phyloP scores from a whole-genome alignment of 2,329 filamentous ascomycete species.

The Microthyrium microscopicum region DNA sequence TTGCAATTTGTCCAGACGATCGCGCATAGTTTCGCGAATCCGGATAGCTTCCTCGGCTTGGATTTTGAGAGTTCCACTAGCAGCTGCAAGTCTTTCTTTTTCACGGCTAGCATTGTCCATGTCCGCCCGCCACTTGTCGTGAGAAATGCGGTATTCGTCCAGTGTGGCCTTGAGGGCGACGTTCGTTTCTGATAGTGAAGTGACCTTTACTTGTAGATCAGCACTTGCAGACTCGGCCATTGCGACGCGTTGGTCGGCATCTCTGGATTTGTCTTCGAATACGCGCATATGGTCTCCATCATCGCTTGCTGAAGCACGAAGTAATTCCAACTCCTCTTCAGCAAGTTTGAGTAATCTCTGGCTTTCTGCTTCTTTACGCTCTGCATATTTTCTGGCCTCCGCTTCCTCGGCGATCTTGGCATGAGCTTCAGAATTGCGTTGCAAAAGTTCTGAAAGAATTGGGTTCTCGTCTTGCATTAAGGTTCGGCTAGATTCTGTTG shows the following conservation, averaged over 20 bases:
- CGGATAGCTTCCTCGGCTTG: constrained; percentile 78
- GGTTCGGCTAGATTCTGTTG: too few species aligned
- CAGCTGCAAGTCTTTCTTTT: constrained; percentile 59
- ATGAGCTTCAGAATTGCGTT: constrained; percentile 18
- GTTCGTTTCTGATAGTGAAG: constrained; percentile 41
- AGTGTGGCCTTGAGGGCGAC: constrained; percentile 43
- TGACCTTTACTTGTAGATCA: constrained; percentile 33
- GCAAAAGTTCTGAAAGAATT: constrained; percentile 20
- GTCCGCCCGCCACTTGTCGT: constrained; percentile 41
- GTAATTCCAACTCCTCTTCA: constrained; percentile 30
- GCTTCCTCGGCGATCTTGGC: constrained; percentile 22
- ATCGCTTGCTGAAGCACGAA: constrained; percentile 26
- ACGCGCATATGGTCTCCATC: constrained; percentile 25
- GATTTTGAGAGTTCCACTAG: constrained; percentile 54
- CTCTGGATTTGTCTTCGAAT: constrained; percentile 14
- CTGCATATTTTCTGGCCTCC: constrained; percentile 24
- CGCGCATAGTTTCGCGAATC: constrained; percentile 67
- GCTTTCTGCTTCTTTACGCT: constrained; percentile 27
- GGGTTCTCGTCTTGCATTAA: constrained; percentile 15
- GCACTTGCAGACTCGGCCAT: constrained; percentile 21
- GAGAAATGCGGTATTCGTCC: constrained; percentile 46
- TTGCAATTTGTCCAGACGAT: constrained; percentile 72
- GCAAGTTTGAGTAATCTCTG: constrained; percentile 29
- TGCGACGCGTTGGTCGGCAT: constrained; percentile 11
- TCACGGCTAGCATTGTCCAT: constrained; percentile 39